A percentile compares a stretch with the other conserved stretches of the same genome.
Conservation (phyloP, 2,329 filamentous ascomycete species). For the Apiospora saccharicola region DNA sequence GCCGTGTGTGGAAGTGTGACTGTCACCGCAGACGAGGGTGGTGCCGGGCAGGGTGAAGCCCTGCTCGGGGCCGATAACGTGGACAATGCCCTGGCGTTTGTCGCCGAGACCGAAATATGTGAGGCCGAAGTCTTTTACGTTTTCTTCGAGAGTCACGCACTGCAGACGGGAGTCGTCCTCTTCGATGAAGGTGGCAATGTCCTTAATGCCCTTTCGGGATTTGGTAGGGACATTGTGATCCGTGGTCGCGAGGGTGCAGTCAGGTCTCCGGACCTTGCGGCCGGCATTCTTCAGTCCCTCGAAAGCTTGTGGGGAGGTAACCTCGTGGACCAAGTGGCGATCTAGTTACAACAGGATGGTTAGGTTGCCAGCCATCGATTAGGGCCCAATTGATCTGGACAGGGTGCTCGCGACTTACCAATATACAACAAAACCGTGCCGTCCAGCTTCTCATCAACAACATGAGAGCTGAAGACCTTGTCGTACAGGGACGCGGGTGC, state of each 20-base stretch:
- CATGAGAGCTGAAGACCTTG: constrained; percentile 94
- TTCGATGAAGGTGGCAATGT: constrained; percentile 91
- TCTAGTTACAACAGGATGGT: constrained; percentile 57
- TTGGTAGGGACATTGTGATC: constrained; percentile 97
- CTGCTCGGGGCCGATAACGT: constrained; percentile 98
- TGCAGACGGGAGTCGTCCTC: constrained; percentile 93
- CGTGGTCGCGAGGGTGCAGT: constrained; percentile 95
- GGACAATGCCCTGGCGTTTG: constrained; percentile 97
- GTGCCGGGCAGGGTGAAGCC: constrained; percentile 97
- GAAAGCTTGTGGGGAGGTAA: constrained; percentile 99
- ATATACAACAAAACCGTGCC: constrained; percentile 94
- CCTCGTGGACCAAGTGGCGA: constrained; percentile 96
- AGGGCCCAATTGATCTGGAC: constrained; percentile 10
- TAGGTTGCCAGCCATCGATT: not conserved
- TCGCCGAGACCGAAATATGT: constrained; percentile 97
- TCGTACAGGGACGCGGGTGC: constrained; percentile 86
- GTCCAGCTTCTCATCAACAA: constrained; percentile 94
- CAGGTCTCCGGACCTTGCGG: constrained; percentile 87
- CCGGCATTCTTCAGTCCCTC: constrained; percentile 91
- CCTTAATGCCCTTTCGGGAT: constrained; percentile 91
- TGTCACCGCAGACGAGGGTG: constrained; percentile 97
- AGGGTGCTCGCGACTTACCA: constrained; percentile 61
- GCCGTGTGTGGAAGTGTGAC: constrained; percentile 96
- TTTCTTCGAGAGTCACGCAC: constrained; percentile 95
- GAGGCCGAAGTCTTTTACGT: constrained; percentile 94